These are phyloP conservation scores for Hemileccinum impolitum DNA, from an alignment of 768 basidiomycete genomes.

Conservation along the genomic window DNA sequence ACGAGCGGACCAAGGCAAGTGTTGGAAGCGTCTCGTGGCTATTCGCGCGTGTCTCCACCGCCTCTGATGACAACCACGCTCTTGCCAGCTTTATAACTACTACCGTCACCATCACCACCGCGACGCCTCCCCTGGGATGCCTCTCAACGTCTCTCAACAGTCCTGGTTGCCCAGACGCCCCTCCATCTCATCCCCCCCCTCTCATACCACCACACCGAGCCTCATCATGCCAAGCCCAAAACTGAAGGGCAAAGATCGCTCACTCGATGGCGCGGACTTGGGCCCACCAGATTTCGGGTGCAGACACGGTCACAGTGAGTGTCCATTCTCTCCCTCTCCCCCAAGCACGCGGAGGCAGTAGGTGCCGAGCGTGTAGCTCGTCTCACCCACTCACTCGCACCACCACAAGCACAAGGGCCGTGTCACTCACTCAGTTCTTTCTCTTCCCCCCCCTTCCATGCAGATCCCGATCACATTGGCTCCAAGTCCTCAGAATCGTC, in stretches of 20 bases:
- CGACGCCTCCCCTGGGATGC: conserved; percentile 9
- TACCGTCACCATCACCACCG: conserved; percentile 1
- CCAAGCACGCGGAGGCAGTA: neutral
- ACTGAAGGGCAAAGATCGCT: conserved; percentile 18
- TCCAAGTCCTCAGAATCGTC: conserved; percentile 13
- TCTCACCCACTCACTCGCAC: too few species aligned
- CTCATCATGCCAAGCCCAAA: neutral
- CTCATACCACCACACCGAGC: neutral
- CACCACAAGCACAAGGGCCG: too few species aligned
- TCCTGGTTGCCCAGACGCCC: conserved; percentile 23
- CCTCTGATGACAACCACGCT: conserved; percentile 15
- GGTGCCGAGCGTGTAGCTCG: too few species aligned
- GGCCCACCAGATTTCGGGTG: conserved; percentile 3
- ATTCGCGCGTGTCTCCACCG: conserved; percentile 12
- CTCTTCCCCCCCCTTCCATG: neutral
- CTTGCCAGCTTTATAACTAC: conserved; percentile 14
- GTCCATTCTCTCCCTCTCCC: neutral
- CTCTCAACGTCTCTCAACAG: conserved; percentile 14
- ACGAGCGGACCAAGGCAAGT: conserved; percentile 26
- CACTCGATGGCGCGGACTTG: conserved; percentile 8
- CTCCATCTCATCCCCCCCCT: conserved; percentile 7
- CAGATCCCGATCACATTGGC: conserved; percentile 16
- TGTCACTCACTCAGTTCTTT: neutral
- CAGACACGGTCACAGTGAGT: conserved; percentile 15
- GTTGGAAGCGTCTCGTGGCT: neutral